A percentile compares a stretch with the other conserved stretches of the same genome.
Evolutionary conservation across 2,329 filamentous ascomycete genomes (phyloP).

Genomic region (Fusarium acutatum): DNA sequence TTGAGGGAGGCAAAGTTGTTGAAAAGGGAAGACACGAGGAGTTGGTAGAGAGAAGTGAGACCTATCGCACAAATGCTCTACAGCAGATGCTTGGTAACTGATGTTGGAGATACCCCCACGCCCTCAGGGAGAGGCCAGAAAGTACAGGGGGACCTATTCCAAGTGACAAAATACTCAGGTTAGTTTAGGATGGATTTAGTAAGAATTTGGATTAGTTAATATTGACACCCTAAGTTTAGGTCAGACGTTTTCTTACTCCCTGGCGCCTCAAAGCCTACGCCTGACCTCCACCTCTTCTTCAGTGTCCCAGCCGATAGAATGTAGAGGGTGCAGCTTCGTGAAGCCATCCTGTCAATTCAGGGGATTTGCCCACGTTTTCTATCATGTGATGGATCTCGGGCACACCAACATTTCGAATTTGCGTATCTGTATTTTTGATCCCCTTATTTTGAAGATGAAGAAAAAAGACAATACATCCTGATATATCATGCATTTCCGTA

Average conservation of each 20-base stretch:
- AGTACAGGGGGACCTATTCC: background rate
- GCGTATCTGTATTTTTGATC: background rate
- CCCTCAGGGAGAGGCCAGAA: background rate
- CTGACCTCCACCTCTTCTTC: slow-evolving; percentile 16
- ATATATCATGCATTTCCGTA: slow-evolving; percentile 33
- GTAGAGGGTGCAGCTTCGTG: slow-evolving; percentile 18
- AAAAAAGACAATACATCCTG: slow-evolving; percentile 6
- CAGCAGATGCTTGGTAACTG: slow-evolving; percentile 56
- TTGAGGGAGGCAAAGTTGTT: slow-evolving; percentile 62
- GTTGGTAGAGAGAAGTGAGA: slow-evolving; percentile 61
- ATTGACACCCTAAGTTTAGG: background rate
- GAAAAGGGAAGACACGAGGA: slow-evolving; percentile 64
- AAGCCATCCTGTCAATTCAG: slow-evolving; percentile 33
- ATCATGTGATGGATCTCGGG: slow-evolving; percentile 17
- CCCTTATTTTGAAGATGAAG: background rate
- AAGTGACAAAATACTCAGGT: background rate
- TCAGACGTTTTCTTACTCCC: background rate
- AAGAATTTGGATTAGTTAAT: background rate
- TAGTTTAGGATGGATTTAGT: background rate
- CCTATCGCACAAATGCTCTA: slow-evolving; percentile 60
- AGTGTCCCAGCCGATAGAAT: slow-evolving; percentile 21
- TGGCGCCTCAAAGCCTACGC: slow-evolving; percentile 8
- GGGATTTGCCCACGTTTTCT: slow-evolving; percentile 34
- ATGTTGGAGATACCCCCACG: background rate
- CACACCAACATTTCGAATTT: background rate